Conservation (phyloP, 768 basidiomycete species). For the Rubroboletus pulcherrimus region DNA sequence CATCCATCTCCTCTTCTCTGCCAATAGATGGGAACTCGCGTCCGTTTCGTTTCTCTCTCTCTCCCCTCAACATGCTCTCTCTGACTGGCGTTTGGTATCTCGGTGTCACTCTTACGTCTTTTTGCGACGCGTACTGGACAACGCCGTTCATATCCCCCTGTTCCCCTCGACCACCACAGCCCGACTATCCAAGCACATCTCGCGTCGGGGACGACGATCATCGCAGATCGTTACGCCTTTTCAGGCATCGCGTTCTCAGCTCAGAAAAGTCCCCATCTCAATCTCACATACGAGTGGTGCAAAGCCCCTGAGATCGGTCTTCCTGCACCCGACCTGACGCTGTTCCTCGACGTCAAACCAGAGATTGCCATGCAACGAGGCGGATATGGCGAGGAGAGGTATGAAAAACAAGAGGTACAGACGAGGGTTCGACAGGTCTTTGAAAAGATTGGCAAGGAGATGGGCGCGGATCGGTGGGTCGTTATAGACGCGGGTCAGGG, state of each 20-base stretch:
- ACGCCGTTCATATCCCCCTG: not conserved
- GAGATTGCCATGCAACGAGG: constrained; percentile 64
- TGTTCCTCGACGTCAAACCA: constrained; percentile 83
- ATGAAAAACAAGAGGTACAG: constrained; percentile 80
- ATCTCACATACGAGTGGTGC: constrained; percentile 80
- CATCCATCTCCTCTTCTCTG: constrained; percentile 92
- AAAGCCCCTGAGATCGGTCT: constrained; percentile 80
- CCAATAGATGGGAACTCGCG: constrained; percentile 96
- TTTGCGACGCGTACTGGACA: not conserved
- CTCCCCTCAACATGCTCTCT: not conserved
- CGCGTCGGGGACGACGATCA: constrained; percentile 59
- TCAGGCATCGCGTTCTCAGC: constrained; percentile 91
- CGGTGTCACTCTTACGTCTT: not conserved
- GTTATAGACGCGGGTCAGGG: constrained; percentile 55
- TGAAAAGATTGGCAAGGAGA: constrained; percentile 51
- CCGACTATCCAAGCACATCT: constrained; percentile 60
- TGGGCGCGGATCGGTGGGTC: constrained; percentile 47
- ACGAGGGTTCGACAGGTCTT: constrained; percentile 59
- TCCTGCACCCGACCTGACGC: constrained; percentile 81
- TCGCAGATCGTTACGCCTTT: constrained; percentile 95
- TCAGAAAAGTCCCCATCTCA: constrained; percentile 39
- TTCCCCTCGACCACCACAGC: constrained; percentile 31
- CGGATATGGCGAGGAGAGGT: constrained; percentile 84
- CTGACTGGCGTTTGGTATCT: not conserved
- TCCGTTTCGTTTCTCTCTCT: constrained; percentile 35